phyloP scores from a whole-genome alignment of 176 grass and related monocot species.

The Microstegium vimineum region DNA sequence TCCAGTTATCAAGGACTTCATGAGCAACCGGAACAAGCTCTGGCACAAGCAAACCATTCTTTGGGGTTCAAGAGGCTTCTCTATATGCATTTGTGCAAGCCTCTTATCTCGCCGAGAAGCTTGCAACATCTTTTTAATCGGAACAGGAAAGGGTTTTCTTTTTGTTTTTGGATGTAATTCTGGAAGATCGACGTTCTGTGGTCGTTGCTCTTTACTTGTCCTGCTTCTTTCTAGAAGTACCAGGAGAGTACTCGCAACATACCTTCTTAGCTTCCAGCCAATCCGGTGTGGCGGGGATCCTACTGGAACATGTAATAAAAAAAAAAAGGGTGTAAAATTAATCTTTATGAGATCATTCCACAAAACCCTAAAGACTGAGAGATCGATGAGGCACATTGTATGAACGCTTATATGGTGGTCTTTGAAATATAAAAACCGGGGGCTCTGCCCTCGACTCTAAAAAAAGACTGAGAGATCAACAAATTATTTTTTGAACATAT shows the following conservation, averaged over 20 bases:
- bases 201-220: conserved; percentile 20
- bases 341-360: not conserved
- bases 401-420: no score
- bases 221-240: conserved; percentile 12
- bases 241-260: conserved; percentile 30
- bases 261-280: not conserved
- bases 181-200: conserved; percentile 86
- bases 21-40: conserved; percentile 86
- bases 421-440: no score
- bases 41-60: conserved; percentile 80
- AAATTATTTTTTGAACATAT: not conserved
- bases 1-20: conserved; percentile 74
- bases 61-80: conserved; percentile 77
- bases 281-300: not conserved
- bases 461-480: not conserved
- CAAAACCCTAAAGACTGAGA: not conserved
- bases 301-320: conserved; percentile 9
- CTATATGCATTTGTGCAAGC: conserved; percentile 66
- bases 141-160: conserved; percentile 76
- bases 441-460: no score
- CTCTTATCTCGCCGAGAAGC: conserved; percentile 56
- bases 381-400: no score
- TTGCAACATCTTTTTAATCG: conserved; percentile 67
- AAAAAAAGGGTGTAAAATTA: not conserved
- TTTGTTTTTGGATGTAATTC: conserved; percentile 67